A percentile compares a stretch with the other conserved stretches of the same genome.
Conservation (phyloP, 495 filamentous ascomycete species). For the Penicillium parvum region DNA sequence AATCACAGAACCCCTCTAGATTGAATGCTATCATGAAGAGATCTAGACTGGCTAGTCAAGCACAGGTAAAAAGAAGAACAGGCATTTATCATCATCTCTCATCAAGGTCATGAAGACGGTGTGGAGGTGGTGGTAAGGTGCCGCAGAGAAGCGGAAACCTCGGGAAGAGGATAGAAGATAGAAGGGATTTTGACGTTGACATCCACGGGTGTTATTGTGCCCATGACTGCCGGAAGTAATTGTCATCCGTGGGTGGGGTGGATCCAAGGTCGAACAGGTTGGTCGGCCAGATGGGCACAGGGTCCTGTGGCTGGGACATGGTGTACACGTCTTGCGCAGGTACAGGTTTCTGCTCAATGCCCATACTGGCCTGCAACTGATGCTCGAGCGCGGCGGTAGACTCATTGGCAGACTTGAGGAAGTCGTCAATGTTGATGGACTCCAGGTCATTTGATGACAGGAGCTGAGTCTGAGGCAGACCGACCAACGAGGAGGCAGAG, state of each 20-base stretch:
- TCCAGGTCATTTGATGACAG: constrained; percentile 51
- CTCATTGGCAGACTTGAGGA: constrained; percentile 51
- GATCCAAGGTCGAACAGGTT: constrained; percentile 33
- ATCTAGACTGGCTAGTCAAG: constrained; percentile 41
- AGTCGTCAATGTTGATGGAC: constrained; percentile 60
- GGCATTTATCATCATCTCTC: constrained; percentile 53
- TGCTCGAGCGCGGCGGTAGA: constrained; percentile 45
- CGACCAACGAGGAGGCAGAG: constrained; percentile 50
- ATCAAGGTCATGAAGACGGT: constrained; percentile 51
- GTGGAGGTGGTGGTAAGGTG: constrained; percentile 47
- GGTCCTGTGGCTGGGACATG: constrained; percentile 31
- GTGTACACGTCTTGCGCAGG: constrained; percentile 32
- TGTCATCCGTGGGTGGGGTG: constrained; percentile 32
- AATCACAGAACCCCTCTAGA: constrained; percentile 29
- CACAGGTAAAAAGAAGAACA: constrained; percentile 28
- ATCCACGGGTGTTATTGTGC: constrained; percentile 26
- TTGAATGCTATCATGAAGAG: constrained; percentile 38
- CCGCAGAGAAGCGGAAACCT: constrained; percentile 21
- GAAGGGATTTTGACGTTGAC: constrained; percentile 11
- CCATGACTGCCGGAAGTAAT: constrained; percentile 35
- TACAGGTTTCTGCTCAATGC: constrained; percentile 35
- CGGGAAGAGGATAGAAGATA: constrained; percentile 12
- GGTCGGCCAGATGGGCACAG: constrained; percentile 37
- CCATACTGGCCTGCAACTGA: constrained; percentile 43
- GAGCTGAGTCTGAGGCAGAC: constrained; percentile 47